Base-by-base conservation (phyloP, 306 rosid genomes). In the Adenanthera pavonina region DNA sequence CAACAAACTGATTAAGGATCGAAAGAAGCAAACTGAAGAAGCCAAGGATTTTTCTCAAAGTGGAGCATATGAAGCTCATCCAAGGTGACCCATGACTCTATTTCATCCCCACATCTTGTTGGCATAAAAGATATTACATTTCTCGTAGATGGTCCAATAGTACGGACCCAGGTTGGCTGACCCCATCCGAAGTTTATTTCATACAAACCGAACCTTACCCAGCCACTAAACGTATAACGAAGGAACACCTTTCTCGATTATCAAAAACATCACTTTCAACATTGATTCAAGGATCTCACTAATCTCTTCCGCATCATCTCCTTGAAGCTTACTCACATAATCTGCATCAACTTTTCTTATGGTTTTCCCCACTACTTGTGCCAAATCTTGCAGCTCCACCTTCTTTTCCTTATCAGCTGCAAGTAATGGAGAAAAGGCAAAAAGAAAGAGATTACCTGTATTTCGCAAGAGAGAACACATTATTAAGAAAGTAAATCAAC, bases 141-240 rank as follows among this genome's bases (percentile, higher is more conserved):
- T 64, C 19, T 67, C 3, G 62, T 44, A 5, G 83, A 62, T 16
- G 71, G 3, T 25, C 79, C 83, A 15, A 81, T 65, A 43, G 84
- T 69, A 15, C 70, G 52, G 20, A 78, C 88, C 89, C 91, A 88
- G 0, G 57, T 49, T 2, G 91, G 89, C 41, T 84, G 86, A 35
- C 89, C 86, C 91, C 86, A 81, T 15, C 89, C 91, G 25, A 86
- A 81, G 46, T 88, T 82, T 62, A 75, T 76, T 36, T 88, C 88
- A 47, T 86, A 84, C 1, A 86, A 20, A 0, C 79, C 79, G 19
- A 82, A 41, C 5, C 62, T 71, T 9, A 44, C 2, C 78, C 54
- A 78, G 19, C 82, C 72, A 35, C 52, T 78, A 48, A 82, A 82
- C 17, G 3, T 6, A 12, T 36, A 76, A 5, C 59, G n/a, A 60